These are phyloP conservation scores for Picea glauca DNA, from an alignment of 75 land plant genomes.

Conservation along the genomic window DNA sequence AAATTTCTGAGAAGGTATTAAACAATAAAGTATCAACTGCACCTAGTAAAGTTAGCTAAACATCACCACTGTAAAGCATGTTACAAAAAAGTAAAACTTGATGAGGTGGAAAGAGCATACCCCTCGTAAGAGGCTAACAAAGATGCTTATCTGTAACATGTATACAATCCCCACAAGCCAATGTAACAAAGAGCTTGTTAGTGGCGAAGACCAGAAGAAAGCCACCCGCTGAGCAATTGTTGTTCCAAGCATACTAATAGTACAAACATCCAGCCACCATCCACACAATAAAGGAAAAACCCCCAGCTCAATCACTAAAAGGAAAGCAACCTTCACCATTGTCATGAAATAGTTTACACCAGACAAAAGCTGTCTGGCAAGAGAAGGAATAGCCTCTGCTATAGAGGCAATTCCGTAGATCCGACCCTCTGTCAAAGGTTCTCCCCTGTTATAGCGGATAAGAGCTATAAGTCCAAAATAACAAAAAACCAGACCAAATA, in stretches of 20 bases:
- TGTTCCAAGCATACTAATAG: conserved; percentile 78
- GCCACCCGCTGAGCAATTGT: conserved; percentile 69
- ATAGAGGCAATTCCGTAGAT: conserved; percentile 67
- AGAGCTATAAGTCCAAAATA: conserved; percentile 54
- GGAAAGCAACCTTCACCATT: conserved; percentile 92
- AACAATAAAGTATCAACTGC: no score
- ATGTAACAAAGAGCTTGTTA: conserved; percentile 84
- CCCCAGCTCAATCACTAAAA: conserved; percentile 90
- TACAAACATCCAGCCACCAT: conserved; percentile 98
- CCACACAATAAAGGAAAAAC: conserved; percentile 97
- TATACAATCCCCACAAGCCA: conserved; percentile 96
- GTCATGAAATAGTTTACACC: conserved; percentile 83
- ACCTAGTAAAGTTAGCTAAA: no score
- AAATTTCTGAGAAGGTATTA: no score
- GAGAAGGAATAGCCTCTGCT: conserved; percentile 78
- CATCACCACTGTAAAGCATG: no score
- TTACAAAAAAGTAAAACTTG: no score
- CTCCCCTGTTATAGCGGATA: neutral
- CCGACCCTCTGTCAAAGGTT: conserved; percentile 45
- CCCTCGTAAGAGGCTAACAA: conserved; percentile 94
- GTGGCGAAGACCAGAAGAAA: conserved; percentile 79
- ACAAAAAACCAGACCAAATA: conserved; percentile 54
- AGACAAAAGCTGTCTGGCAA: conserved; percentile 69
- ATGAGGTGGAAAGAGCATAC: conserved; percentile 24
- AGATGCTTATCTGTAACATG: conserved; percentile 95